Evolutionary conservation across 202 grass and related monocot genomes (phyloP), one percentile per base, ranked within the genome.

Genomic region (Dendrocalamus latiflorus): DNA sequence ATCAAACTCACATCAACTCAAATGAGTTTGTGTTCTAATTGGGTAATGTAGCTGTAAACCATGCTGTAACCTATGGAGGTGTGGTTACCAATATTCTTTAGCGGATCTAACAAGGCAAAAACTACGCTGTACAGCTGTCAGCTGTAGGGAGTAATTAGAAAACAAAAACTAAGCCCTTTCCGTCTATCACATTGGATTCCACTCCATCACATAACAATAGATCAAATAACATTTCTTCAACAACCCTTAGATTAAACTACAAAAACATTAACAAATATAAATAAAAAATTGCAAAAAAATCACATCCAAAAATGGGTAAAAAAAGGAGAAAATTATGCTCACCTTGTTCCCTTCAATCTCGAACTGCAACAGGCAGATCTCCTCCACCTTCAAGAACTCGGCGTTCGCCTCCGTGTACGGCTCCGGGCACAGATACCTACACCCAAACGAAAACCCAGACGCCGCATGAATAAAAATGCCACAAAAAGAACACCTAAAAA

Each of bases 291-390:
- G 25, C 24, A 11, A 15, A 5, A 33, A 33, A 47, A 17, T 53
- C 26, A 6, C 70, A 51, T 56, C 3, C n/a, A 25, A 57, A 55
- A 18, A 64, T 11, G 13, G 22, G 41, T 2, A 3, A 13, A 25
- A n/a, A 38, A 30, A 30, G 30, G 24, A 34, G 7, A 4, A 63
- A 15, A 45, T 8, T 39, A 22, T 65, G 43, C 30, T 77, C 81
- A 88, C 86, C 86, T 89, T 88, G 65, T 36, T 92, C 54, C 89
- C 79, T 12, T 92, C 86, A 37, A 92, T 92, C 43, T 83, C 90
- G 50, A 89, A 89, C 61, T 92, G 90, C 66, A 92, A 86, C 37
- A 92, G 55, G 16, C 70, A 75, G 21, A 86, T 92, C 74, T 86
- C 86, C 14, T 84, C 68, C 49, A 51, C 61, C 81, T 74, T 61